A percentile compares a stretch with the other conserved stretches of the same genome.
These are phyloP conservation scores for Quercus variabilis DNA, from an alignment of 306 rosid species.

Conservation along the genomic window DNA sequence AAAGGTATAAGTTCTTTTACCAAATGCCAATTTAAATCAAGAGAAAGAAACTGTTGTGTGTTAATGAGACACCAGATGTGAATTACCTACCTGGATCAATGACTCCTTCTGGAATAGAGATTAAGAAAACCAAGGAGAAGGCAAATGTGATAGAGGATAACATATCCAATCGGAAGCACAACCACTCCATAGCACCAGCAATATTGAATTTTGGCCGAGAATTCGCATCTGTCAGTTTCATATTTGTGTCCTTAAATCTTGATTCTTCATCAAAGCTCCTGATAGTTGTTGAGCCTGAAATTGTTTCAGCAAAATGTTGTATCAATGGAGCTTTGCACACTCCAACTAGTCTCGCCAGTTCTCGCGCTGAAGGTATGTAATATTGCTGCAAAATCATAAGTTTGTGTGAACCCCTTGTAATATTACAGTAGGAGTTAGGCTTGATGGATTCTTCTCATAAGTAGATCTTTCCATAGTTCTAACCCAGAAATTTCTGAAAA, in stretches of 20 bases:
- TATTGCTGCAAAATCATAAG: slow-evolving; percentile 54
- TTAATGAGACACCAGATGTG: background rate
- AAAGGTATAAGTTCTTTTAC: background rate
- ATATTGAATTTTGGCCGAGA: slow-evolving; percentile 63
- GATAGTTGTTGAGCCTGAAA: slow-evolving; percentile 76
- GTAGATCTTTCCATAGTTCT: background rate
- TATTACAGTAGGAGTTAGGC: background rate
- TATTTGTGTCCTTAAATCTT: slow-evolving; percentile 62
- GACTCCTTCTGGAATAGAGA: slow-evolving; percentile 65
- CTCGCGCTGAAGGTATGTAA: slow-evolving; percentile 74
- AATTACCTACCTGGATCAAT: slow-evolving; percentile 68
- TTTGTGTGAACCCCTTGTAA: background rate
- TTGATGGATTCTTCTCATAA: background rate
- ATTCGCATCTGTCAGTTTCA: slow-evolving; percentile 68
- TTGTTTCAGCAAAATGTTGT: slow-evolving; percentile 82
- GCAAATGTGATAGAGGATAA: slow-evolving; percentile 69
- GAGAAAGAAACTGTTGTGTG: background rate
- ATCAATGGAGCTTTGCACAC: slow-evolving; percentile 86
- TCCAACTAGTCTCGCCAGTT: slow-evolving; percentile 74
- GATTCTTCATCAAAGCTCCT: slow-evolving; percentile 80
- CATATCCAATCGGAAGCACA: slow-evolving; percentile 72
- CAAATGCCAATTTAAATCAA: background rate
- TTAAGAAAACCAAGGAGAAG: slow-evolving; percentile 59
- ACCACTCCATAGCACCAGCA: slow-evolving; percentile 83
- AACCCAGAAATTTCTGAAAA: background rate